phyloP scores from a whole-genome alignment of 352 stramenopile species.

The Pythium diclinum region DNA sequence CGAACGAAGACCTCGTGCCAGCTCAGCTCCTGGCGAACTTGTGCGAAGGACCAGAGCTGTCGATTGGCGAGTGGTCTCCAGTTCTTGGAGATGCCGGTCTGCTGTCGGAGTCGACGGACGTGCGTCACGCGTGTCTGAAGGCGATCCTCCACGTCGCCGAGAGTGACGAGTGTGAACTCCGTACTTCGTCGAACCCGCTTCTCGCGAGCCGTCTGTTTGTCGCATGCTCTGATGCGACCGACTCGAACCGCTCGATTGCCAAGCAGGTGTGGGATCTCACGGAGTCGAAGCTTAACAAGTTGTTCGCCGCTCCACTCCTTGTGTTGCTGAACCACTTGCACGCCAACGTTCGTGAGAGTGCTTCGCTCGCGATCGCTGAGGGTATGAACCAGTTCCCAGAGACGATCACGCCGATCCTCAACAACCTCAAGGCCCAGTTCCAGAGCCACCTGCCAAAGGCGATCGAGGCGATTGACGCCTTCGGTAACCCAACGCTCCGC shows the following conservation, averaged over 20 bases:
- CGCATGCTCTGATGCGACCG: constrained; percentile 59
- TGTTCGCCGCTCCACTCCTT: constrained; percentile 64
- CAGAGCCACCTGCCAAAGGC: constrained; percentile 50
- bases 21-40: constrained; percentile 54
- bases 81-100: constrained; percentile 68
- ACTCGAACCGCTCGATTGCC: constrained; percentile 55
- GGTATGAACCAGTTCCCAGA: constrained; percentile 81
- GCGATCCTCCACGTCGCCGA: constrained; percentile 60
- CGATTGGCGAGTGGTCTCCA: constrained; percentile 56
- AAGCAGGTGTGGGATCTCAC: constrained; percentile 65
- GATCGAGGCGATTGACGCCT: constrained; percentile 57
- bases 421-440: constrained; percentile 72
- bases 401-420: constrained; percentile 59
- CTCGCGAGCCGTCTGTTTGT: constrained; percentile 64
- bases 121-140: constrained; percentile 55
- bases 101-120: constrained; percentile 53
- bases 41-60: constrained; percentile 55
- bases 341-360: constrained; percentile 73
- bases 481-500: constrained; percentile 70
- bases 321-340: constrained; percentile 73
- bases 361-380: constrained; percentile 70
- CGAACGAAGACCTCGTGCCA: constrained; percentile 57
- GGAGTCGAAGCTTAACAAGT: constrained; percentile 42
- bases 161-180: constrained; percentile 50
- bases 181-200: constrained; percentile 30